Conservation (phyloP, 1,284 basidiomycete species). For the Cryptococcus sp. region DNA sequence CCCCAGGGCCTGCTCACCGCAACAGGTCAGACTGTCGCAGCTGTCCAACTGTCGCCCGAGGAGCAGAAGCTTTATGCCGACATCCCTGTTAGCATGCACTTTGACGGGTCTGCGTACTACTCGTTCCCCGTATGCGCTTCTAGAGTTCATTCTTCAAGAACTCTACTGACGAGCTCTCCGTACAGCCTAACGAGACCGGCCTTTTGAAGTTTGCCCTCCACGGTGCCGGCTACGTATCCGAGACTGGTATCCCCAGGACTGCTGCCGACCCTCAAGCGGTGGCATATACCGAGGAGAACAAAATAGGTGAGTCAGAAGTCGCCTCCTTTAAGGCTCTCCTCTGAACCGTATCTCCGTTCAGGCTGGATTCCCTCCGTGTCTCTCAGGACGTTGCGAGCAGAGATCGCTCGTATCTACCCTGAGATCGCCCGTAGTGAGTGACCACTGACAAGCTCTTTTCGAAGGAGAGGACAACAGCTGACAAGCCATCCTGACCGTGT, state of each 20-base stretch:
- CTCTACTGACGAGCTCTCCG: background rate
- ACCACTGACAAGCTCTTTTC: background rate
- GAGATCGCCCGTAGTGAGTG: slow-evolving; percentile 58
- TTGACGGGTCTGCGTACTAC: slow-evolving; percentile 63
- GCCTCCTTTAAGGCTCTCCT: background rate
- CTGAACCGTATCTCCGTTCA: slow-evolving; percentile 2
- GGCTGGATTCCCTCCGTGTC: slow-evolving; percentile 59
- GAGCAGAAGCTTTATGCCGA: slow-evolving; percentile 61
- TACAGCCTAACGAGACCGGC: slow-evolving; percentile 65
- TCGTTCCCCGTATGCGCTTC: slow-evolving; percentile 63
- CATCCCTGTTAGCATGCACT: slow-evolving; percentile 68
- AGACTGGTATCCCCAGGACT: slow-evolving; percentile 28
- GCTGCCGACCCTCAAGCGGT: slow-evolving; percentile 26
- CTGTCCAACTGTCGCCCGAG: slow-evolving; percentile 64
- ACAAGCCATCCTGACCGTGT: background rate
- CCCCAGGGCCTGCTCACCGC: slow-evolving; percentile 18
- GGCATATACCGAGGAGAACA: slow-evolving; percentile 19
- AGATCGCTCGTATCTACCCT: slow-evolving; percentile 64
- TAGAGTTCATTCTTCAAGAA: background rate
- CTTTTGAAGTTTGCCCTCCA: slow-evolving; percentile 73
- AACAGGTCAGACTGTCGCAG: slow-evolving; percentile 63
- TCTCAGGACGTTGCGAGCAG: slow-evolving; percentile 55
- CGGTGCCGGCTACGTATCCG: slow-evolving; percentile 61
- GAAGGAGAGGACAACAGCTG: background rate
- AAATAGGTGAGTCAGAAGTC: slow-evolving; percentile 21